phyloP scores from a whole-genome alignment of 163 green algal genomes.

The Volvox carteri region DNA sequence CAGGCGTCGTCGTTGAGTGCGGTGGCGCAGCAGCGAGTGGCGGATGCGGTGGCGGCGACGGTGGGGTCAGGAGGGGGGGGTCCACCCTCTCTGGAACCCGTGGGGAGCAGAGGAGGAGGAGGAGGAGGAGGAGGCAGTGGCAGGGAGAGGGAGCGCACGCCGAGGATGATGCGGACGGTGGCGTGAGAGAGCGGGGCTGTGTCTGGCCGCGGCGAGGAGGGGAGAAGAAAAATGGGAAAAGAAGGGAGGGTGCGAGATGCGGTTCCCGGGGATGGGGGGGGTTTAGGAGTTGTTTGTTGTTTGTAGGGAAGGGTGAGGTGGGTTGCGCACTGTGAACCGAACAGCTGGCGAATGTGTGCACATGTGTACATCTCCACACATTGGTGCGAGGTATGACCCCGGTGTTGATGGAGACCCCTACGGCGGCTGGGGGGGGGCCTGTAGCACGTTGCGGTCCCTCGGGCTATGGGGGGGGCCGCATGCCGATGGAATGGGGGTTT shows the following conservation, averaged over 20 bases:
- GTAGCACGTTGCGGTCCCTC: no score
- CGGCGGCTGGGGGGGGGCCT: no score
- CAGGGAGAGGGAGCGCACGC: background rate
- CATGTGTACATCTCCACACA: no score
- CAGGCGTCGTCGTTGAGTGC: slow-evolving; percentile 51
- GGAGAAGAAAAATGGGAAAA: background rate
- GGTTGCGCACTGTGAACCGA: no score
- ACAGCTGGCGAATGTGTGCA: no score
- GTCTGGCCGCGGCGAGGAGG: background rate
- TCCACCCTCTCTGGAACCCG: no score
- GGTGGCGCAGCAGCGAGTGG: slow-evolving; percentile 58
- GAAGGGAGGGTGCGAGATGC: background rate
- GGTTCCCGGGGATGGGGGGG: background rate
- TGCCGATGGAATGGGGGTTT: no score
- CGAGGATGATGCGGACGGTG: background rate
- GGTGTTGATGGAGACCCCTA: no score
- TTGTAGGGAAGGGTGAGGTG: no score
- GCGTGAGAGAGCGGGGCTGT: background rate
- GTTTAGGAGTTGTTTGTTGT: no score
- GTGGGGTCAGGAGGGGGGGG: background rate
- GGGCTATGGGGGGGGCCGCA: no score
- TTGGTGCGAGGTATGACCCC: no score
- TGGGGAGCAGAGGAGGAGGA: background rate
- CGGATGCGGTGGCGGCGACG: slow-evolving; percentile 50
- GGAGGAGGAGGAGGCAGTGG: background rate